Base-by-base conservation (phyloP, 2,329 filamentous ascomycete genomes). In the Thelonectria discophora region DNA sequence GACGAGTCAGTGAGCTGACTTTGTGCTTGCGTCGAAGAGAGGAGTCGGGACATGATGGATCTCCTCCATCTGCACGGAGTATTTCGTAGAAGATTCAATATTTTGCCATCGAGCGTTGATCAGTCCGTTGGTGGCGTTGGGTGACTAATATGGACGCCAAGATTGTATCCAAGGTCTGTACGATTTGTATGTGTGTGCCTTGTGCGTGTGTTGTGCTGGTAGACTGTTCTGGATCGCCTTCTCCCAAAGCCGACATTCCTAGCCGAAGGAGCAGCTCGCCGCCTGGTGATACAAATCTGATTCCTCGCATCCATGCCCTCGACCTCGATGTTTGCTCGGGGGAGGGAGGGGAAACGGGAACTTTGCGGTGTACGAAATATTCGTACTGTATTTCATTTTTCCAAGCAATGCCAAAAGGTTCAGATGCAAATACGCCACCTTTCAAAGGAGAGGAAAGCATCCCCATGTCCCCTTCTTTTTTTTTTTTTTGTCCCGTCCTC, bases 241-340 rank as follows among this genome's bases (percentile, higher is more conserved):
- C 39, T 54, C 21, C n/a, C 39, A 42, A 45, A 43, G 50, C 40
- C 24, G 24, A 45, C 51, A 39, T 54, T 45, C 18, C 39, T 54
- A 32, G 51, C 51, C 51, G 40, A 27, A 30, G 37, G 34, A 37
- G 34, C 10, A 37, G 15, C 34, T 37, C 34, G 34, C 34, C 34
- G 34, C 34, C 34, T 37, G 34, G 34, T 37, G 34, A 37, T 37
- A 37, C 34, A 37, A 34, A 37, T 37, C 34, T 37, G 34, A 37
- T 37, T 37, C 34, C 34, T 13, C 34, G 34, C 34, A 37, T 37
- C 34, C 34, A 13, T 37, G 12, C 11, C 11, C 15, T 15, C 11
- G 15, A 15, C 11, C 12, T 15, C 34, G 15, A 37, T 37, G 34
- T 24, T 24, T 24, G 21, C 6, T n/a, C 6, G 21, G 21, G 21